phyloP scores from a whole-genome alignment of 805 yeast genomes.

The Wickerhamiella siamensis region DNA sequence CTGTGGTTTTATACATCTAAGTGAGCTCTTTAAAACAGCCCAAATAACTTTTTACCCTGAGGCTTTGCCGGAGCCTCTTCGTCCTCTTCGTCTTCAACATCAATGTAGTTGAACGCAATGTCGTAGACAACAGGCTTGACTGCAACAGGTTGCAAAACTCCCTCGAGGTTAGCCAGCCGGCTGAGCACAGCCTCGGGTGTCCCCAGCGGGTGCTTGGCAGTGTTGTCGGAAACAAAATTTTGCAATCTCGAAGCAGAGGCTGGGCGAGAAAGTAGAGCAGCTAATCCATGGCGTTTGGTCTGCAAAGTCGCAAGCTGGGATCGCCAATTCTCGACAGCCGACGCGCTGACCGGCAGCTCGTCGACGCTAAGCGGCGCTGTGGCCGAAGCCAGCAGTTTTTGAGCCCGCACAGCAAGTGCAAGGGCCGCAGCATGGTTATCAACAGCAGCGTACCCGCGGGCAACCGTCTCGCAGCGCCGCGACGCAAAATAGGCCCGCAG shows the following conservation, averaged over 20 bases:
- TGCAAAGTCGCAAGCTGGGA: conserved; percentile 8
- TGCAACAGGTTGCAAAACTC: conserved; percentile 42
- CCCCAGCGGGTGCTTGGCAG: conserved; percentile 29
- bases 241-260: conserved; percentile 4
- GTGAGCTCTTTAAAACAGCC: not conserved
- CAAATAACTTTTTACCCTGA: not conserved
- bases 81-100: conserved; percentile 19
- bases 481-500: conserved; percentile 37
- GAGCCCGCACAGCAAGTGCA: conserved; percentile 17
- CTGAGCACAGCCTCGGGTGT: conserved; percentile 15
- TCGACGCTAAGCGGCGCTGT: conserved; percentile 13
- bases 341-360: conserved; percentile 12
- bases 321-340: conserved; percentile 5
- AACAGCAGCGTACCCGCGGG: conserved; percentile 24
- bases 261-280: conserved; percentile 23
- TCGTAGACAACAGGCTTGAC: conserved; percentile 88
- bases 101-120: conserved; percentile 70
- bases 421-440: conserved; percentile 23
- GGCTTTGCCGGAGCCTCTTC: not conserved
- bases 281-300: conserved; percentile 23
- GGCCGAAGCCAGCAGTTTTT: conserved; percentile 2
- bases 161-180: conserved; percentile 22
- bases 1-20: not conserved
- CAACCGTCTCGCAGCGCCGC: conserved; percentile 31
- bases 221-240: conserved; percentile 32